Base-by-base conservation (phyloP, 306 rosid genomes). In the Citrullus colocynthis region DNA sequence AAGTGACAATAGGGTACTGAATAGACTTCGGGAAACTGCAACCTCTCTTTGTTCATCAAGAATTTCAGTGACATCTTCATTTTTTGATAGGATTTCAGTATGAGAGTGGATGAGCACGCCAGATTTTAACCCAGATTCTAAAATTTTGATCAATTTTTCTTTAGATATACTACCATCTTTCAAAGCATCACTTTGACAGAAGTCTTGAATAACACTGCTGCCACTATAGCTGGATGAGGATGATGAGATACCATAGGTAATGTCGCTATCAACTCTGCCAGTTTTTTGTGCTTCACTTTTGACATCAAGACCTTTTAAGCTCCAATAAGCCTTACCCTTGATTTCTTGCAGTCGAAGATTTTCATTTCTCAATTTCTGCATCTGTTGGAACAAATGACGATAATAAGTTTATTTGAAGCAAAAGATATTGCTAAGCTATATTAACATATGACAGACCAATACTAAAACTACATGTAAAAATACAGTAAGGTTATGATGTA, bases 1-100 rank as follows among this genome's bases (percentile, higher is more conserved):
- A 60, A 91, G 85, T 4, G 97, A 92, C 78, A 92, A 67, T 13
- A 89, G 32, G 7, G 92, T 90, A 24, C 97, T 95, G 88, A 92
- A 95, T 61, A 92, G 64, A 34, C 92, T 87, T 65, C 84, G 88
- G 7, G 79, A 87, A 54, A 95, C 76, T 7, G 99, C 99, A 9
- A 85, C 42, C 20, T 75, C 83, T 65, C 90, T 83, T n/a, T 63
- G 77, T 18, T 85, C 83, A 55, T 81, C 80, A 0, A 80, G 76
- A 62, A 75, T 78, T 78, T 84, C 83, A 1, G 82, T 54, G 76
- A 65, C 77, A 74, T 34, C 61, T 30, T 73, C 77, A 32, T 52
- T 62, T 51, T 52, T 32, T 74, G 48, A 51, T 52, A 32, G 60
- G 76, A 74, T 34, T 49, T 51, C 62, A 49, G 30, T 30, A 32